Base-by-base conservation (phyloP, 192 early-diverging fungal species). In the Coemansia guatemalensis region DNA sequence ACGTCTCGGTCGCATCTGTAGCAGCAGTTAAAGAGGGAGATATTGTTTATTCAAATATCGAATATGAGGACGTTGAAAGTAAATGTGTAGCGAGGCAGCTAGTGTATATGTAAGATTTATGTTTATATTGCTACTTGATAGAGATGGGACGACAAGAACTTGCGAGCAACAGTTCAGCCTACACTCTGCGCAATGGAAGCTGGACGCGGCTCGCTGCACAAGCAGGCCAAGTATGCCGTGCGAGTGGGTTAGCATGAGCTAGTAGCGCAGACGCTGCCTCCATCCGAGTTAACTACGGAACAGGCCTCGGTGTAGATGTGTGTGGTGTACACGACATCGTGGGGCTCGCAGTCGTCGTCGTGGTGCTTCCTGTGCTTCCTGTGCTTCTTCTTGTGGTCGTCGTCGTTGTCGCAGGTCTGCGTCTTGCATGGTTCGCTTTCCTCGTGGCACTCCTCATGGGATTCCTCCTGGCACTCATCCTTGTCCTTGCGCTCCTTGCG, bases 291-390 rank as follows among this genome's bases (percentile, higher is more conserved):
- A 53, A 78, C 75, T 20, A 78, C 53, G 12, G 70, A 78, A 7
- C 58, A 73, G 9, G 75, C 75, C 70, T 78, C 75, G 30, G 75
- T 78, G 64, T 63, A 78, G 64, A 78, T 64, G 70, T 78, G 75
- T 21, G 75, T 78, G 60, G 75, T 78, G 67, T 64, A 78, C 67
- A 78, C 75, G 26, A 57, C 41, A 14, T 51, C 58, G 48, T 64
- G 53, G 20, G 58, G 64, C 48, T 67, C 74, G 39, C 25, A 23
- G 62, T 41, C 58, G 49, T 69, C 58, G 27, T 53, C 35, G 49
- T 53, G 9, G 67, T 66, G 65, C 64, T 76, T 65, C 27, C 60
- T 48, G 35, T 48, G 60, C 69, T 68, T 58, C 52, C 54, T 33
- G 64, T 52, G 55, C 54, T 47, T 53, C 69, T 69, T 61, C 53